Percentiles rank a stretch among this genome's conserved stretches.
Evolutionary conservation across 768 basidiomycete genomes (phyloP).

Genomic region (Lactarius tabidus): DNA sequence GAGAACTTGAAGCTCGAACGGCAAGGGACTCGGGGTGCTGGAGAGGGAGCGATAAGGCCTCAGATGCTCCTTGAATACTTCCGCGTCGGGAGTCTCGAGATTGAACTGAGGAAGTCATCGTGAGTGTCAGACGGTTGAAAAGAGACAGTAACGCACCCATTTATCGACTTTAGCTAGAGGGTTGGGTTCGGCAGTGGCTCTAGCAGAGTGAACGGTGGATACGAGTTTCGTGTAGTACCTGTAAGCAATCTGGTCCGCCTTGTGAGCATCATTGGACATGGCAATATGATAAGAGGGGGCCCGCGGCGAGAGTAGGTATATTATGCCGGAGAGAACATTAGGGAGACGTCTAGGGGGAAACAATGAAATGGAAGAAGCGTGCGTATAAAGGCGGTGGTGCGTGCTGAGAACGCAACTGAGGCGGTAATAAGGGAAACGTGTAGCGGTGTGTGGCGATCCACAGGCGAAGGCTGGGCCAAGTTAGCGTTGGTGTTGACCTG

Average conservation of each 20-base stretch:
- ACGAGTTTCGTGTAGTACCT: conserved; percentile 80
- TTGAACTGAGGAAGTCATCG: conserved; percentile 56
- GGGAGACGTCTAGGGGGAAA: conserved; percentile 10
- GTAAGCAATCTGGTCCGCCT: conserved; percentile 83
- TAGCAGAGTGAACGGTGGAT: conserved; percentile 68
- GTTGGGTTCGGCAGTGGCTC: conserved; percentile 52
- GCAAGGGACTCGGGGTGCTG: conserved; percentile 35
- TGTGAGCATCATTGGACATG: conserved; percentile 54
- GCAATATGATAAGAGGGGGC: conserved; percentile 29
- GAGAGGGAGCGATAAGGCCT: conserved; percentile 61
- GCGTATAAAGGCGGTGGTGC: not conserved
- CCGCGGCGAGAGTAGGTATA: conserved; percentile 18
- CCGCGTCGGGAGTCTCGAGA: conserved; percentile 71
- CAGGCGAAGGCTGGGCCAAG: not conserved
- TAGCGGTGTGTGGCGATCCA: not conserved
- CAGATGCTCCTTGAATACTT: conserved; percentile 59
- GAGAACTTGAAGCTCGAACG: conserved; percentile 66
- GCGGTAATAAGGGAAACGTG: not conserved
- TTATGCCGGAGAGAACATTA: conserved; percentile 25
- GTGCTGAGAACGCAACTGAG: not conserved
- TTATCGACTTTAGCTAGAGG: conserved; percentile 59
- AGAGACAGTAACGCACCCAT: conserved; percentile 55
- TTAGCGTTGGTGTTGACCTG: not conserved
- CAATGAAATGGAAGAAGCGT: not conserved
- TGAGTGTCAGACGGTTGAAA: not conserved